A percentile compares a stretch with the other conserved stretches of the same genome.
Evolutionary conservation across 768 basidiomycete genomes (phyloP).

Genomic region (Tricholoma hemisulphureum): DNA sequence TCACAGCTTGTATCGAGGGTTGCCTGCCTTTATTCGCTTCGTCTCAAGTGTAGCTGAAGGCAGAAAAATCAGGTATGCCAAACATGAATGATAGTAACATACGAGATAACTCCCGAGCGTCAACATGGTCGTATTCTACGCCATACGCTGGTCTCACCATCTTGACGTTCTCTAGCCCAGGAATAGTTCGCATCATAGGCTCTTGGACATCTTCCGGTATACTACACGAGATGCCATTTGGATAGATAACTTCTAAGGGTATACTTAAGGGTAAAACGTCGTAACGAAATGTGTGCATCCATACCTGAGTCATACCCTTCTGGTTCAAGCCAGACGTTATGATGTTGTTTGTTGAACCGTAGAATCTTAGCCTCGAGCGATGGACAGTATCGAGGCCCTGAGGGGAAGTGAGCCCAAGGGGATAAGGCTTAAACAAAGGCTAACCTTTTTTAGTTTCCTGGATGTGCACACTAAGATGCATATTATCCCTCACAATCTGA

Average conservation of each 20-base stretch:
- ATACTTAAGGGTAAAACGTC: neutral
- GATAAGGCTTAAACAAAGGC: neutral
- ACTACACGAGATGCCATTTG: constrained; percentile 86
- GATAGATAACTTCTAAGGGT: constrained; percentile 75
- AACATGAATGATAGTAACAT: constrained; percentile 26
- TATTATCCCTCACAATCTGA: constrained; percentile 66
- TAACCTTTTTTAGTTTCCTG: constrained; percentile 85
- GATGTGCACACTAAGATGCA: constrained; percentile 80
- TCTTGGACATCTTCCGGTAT: constrained; percentile 86
- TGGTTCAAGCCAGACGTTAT: constrained; percentile 87
- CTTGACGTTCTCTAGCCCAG: constrained; percentile 80
- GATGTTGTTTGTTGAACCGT: constrained; percentile 70
- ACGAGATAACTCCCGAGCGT: constrained; percentile 79
- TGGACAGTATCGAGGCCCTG: constrained; percentile 90
- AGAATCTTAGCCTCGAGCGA: constrained; percentile 86
- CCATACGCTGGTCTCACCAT: constrained; percentile 88
- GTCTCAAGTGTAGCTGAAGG: constrained; percentile 79
- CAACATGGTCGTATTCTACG: constrained; percentile 90
- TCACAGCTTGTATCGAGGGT: neutral
- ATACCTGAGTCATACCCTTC: constrained; percentile 87
- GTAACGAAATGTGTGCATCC: constrained; percentile 2
- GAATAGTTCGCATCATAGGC: constrained; percentile 78
- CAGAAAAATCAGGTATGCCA: neutral
- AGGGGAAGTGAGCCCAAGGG: neutral
- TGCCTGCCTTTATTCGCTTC: constrained; percentile 65